phyloP scores from a whole-genome alignment of 164 flowering plant species.

The Cinnamomum chago region DNA sequence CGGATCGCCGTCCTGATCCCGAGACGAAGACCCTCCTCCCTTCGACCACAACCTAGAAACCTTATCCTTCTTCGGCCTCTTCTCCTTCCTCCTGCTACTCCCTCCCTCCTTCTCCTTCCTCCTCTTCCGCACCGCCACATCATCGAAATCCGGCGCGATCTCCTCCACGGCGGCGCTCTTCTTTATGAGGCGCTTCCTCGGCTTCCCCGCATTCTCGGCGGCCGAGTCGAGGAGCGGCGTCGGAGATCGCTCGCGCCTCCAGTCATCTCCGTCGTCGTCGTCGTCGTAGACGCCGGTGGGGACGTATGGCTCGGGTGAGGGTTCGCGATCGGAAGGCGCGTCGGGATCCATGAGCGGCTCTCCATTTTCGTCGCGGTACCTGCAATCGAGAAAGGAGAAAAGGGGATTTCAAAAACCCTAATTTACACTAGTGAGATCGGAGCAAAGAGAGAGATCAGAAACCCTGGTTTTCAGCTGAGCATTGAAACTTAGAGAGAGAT shows the following conservation, averaged over 20 bases:
- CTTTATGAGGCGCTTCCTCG: slow-evolving; percentile 73
- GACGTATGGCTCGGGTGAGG: slow-evolving; percentile 23
- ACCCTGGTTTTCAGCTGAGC: not conserved
- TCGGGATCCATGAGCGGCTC: slow-evolving; percentile 82
- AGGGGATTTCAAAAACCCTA: not conserved
- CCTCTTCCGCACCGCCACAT: slow-evolving; percentile 30
- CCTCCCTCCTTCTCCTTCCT: slow-evolving; percentile 30
- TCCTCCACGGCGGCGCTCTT: slow-evolving; percentile 28
- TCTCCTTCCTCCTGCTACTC: slow-evolving; percentile 30
- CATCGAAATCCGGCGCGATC: slow-evolving; percentile 12
- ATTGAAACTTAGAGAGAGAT: not conserved
- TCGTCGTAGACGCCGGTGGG: slow-evolving; percentile 8
- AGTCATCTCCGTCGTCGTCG: slow-evolving; percentile 23
- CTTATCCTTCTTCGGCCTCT: slow-evolving; percentile 37
- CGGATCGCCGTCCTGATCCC: slow-evolving; percentile 48
- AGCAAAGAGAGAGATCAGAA: no score
- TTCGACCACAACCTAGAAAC: slow-evolving; percentile 11
- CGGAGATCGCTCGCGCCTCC: slow-evolving; percentile 48
- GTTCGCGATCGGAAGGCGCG: slow-evolving; percentile 42
- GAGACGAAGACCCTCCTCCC: slow-evolving; percentile 22
- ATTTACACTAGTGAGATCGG: no score
- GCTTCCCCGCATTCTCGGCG: slow-evolving; percentile 28
- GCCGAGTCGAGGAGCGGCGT: slow-evolving; percentile 31
- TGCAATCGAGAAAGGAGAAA: slow-evolving; percentile 12
- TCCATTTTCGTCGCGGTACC: slow-evolving; percentile 80